A percentile compares a stretch with the other conserved stretches of the same genome.
These are phyloP conservation scores for Sonneratia caseolaris DNA, from an alignment of 345 rosid species.

Conservation along the genomic window DNA sequence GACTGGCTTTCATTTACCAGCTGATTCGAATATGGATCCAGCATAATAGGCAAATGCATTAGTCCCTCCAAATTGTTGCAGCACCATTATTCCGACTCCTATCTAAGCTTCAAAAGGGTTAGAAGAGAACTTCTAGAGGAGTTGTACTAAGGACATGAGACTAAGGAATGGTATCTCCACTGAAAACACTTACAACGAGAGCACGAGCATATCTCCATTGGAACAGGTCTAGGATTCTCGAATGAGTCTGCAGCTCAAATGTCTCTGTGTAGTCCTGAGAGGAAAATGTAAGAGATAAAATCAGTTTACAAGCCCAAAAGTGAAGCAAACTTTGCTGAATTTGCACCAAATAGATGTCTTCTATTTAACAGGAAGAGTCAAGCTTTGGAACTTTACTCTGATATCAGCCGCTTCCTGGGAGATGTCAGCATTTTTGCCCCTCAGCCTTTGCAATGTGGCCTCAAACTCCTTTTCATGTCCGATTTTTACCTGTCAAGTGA, in stretches of 20 bases:
- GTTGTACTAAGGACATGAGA: not conserved
- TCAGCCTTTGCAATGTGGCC: constrained; percentile 27
- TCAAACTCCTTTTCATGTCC: constrained; percentile 31
- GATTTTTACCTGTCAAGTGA: constrained; percentile 30
- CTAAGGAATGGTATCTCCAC: not conserved
- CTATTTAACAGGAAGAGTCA: not conserved
- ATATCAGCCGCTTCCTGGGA: constrained; percentile 40
- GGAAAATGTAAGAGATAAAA: not conserved
- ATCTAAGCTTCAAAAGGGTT: constrained; percentile 15
- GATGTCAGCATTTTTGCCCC: constrained; percentile 31
- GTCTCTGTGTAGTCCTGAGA: constrained; percentile 26
- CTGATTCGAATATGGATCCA: constrained; percentile 33
- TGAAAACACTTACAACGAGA: constrained; percentile 15
- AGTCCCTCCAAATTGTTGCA: constrained; percentile 36
- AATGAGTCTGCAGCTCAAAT: constrained; percentile 17
- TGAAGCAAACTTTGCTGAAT: not conserved
- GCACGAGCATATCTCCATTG: constrained; percentile 30
- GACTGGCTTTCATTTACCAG: constrained; percentile 19
- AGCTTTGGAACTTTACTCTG: constrained; percentile 17
- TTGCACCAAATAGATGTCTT: not conserved
- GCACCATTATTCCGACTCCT: constrained; percentile 44
- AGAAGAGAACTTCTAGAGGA: not conserved
- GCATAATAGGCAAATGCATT: constrained; percentile 34
- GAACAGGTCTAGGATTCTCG: constrained; percentile 24
- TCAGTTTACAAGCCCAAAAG: not conserved